These are phyloP conservation scores for Phialocephala sp. DNA, from an alignment of 2,329 filamentous ascomycete genomes.

Conservation along the genomic window DNA sequence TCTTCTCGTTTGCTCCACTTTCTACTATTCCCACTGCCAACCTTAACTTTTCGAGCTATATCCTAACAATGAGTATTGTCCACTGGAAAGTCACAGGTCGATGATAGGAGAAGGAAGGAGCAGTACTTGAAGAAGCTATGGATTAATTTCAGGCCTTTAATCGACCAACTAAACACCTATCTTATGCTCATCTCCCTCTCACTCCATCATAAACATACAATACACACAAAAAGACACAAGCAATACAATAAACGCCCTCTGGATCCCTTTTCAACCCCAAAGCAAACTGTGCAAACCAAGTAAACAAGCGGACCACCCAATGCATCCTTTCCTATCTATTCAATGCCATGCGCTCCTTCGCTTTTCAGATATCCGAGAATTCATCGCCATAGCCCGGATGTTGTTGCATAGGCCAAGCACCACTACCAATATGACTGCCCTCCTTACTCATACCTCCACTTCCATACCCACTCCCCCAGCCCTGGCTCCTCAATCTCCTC, in stretches of 20 bases:
- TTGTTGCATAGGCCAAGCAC: conserved; percentile 15
- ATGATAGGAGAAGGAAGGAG: too few species aligned
- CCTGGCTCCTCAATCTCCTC: conserved; percentile 44
- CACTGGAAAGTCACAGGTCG: too few species aligned
- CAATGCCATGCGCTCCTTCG: background rate
- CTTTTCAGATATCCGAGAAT: conserved; percentile 22
- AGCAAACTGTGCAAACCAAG: conserved; percentile 6
- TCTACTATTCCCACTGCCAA: too few species aligned
- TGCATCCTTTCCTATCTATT: conserved; percentile 1
- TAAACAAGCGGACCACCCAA: conserved; percentile 7
- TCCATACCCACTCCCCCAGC: conserved; percentile 8
- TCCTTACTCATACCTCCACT: conserved; percentile 11
- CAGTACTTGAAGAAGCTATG: background rate
- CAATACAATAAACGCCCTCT: background rate
- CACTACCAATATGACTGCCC: conserved; percentile 11
- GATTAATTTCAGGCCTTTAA: conserved; percentile 9
- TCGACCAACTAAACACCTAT: conserved; percentile 1
- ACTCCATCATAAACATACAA: background rate
- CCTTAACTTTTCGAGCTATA: too few species aligned
- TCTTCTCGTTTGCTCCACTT: too few species aligned
- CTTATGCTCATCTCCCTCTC: background rate
- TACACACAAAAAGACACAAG: background rate
- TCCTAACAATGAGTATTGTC: too few species aligned
- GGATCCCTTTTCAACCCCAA: conserved; percentile 1
- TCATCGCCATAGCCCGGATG: conserved; percentile 20